Evolutionary conservation across 331 rosid genomes (phyloP), one percentile per base, ranked within the genome.

Genomic region (Cydonia oblonga): DNA sequence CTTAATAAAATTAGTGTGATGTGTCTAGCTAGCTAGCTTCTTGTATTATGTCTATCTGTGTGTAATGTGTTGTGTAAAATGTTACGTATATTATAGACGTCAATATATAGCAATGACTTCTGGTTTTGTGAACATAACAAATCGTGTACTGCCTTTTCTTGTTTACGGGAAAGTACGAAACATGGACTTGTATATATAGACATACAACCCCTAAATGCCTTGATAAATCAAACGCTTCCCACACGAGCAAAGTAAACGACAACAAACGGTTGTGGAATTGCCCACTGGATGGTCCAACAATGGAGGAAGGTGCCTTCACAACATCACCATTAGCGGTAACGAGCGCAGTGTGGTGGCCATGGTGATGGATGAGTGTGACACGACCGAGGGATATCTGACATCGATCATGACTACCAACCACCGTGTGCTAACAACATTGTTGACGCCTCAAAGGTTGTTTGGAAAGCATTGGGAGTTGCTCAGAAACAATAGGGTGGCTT

Each of bases 281-380:
- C 74, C 84, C 7, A 71, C 83, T 0, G 80, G 83, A 40, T 82
- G 86, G 86, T 85, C 61, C 68, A 68, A 71, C 52, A 19, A 73
- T 42, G 73, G 64, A 28, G 33, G 70, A n/a, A 82, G 85, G 23
- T 82, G 89, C 52, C 70, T n/a, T 12, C 32, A 75, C 6, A 65
- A 68, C 44, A 70, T 80, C 38, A 86, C 81, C 29, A 86, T 86
- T 2, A 33, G 14, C 2, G 85, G 29, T 2, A 83, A 78, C 13
- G 77, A 83, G 1, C 19, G 66, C 14, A 80, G 61, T 1, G 87
- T 82, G 75, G 70, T 24, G 74, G 85, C 84, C 0, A 64, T 51
- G 85, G 87, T 80, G 18, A 85, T 83, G 9, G 87, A 78, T 61
- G 89, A 86, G 46, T 82, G 84, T 54, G 87, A 83, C 30, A 76